Base-by-base conservation (phyloP, 2,329 filamentous ascomycete genomes). In the Fusarium heterosporum region DNA sequence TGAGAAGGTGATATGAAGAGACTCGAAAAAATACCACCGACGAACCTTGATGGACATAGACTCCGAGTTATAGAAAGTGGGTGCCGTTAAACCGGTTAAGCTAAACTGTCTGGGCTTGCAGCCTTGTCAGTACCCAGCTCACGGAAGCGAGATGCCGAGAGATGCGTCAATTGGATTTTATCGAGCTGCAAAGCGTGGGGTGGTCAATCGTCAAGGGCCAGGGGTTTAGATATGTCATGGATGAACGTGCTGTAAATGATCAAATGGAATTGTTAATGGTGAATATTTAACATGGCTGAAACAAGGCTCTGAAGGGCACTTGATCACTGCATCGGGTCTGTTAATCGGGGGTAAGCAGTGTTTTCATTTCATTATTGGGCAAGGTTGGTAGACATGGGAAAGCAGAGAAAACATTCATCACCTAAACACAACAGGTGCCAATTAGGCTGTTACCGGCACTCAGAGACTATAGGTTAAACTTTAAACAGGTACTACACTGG, bases 131-230 rank as follows among this genome's bases (percentile, higher is more conserved):
- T 59, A 43, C 47, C 52, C 29, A 55, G 40, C 17, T 12, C 14
- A 54, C 66, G 66, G 70, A 61, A 66, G 56, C 52, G 48, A 66
- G 53, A 48, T 71, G 72, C 72, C 70, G 70, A 69, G 39, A 34
- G 62, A 51, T 64, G 55, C 46, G 53, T 65, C 55, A 39, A 55
- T 49, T 43, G 55, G 40, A 63, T 29, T 32, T 41, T 8, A 45
- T 38, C 17, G 29, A 66, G 53, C 46, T 50, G 47, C 42, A 46
- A 46, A 46, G 51, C 43, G 49, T 66, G 62, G 54, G 66, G 52
- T 38, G 58, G 43, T 55, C 49, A 22, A 36, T 39, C 47, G 17
- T 61, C 55, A 26, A 54, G 43, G 54, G 45, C 32, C 60, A 42
- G 51, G 61, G 50, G 57, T 32, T 30, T 16, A 19, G 26, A 46